Evolutionary conservation across 2,329 filamentous ascomycete genomes (phyloP), one percentile per base, ranked within the genome.

Genomic region (Paecilomyces sp.): DNA sequence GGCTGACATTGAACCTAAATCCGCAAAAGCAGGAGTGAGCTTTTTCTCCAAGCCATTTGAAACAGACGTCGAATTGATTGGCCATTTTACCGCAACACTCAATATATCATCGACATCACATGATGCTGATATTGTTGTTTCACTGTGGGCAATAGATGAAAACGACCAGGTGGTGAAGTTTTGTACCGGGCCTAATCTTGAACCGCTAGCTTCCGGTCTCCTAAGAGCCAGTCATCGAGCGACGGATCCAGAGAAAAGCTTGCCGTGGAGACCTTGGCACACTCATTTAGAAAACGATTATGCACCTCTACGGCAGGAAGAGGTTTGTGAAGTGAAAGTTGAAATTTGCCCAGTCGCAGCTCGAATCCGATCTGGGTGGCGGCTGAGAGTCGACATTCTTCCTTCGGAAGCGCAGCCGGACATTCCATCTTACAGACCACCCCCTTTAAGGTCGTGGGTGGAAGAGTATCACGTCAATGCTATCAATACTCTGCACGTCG

Each of bases 1-100:
- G 57, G 24, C 62, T 62, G 41, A 55, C 28, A n/a, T 33, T 25
- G 28, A 41, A 50, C n/a, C 57, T 58, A 36, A 36, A 36, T 36
- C 34, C 34, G 13, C 34, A 15, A 36, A 36, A 12, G 34, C 54
- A 18, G 54, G 54, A 56, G 54, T 22, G 13, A 56, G 54, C 25
- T 56, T 56, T 25, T 31, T 36, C 54, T 56, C 54, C 24, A 33
- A 24, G 24, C 54, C 54, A 33, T 56, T 56, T 36, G 54, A 36
- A 18, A 31, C 36, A 8, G 54, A 56, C 25, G n/a, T 56, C 22
- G 54, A 56, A n/a, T 24, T 56, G 9, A 36, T 36, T 15, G 54
- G 54, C 31, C 54, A 56, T 31, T 56, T 56, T 24, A 56, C 15
- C n/a, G 54, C 54, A 56, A 36, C 22, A 11, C 54, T 56, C 25